Evolutionary conservation across 305 asterid genomes (phyloP).

Genomic region (Fraxinus platypoda): DNA sequence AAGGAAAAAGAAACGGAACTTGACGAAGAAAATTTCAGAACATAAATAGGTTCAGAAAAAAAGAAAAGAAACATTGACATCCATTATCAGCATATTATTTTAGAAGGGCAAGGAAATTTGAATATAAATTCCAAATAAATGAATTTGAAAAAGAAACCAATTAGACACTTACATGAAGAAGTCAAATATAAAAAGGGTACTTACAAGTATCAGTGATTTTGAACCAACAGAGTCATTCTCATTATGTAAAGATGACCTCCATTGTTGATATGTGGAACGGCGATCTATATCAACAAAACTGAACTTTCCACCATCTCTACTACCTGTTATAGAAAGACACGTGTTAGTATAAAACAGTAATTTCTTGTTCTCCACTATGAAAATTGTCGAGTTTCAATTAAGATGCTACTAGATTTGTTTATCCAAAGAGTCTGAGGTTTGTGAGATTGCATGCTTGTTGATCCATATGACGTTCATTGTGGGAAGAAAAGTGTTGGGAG

Average conservation of each 20-base stretch:
- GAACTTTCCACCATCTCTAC: slow-evolving; percentile 20
- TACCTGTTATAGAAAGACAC: slow-evolving; percentile 22
- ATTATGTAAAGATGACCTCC: slow-evolving; percentile 4
- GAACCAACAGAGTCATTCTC: slow-evolving; percentile 8
- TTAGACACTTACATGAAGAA: neutral
- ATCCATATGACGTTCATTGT: neutral
- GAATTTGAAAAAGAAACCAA: neutral
- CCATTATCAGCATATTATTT: neutral
- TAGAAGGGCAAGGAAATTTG: neutral
- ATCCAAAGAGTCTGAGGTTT: neutral
- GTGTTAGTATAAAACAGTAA: neutral
- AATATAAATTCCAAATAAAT: neutral
- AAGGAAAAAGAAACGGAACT: neutral
- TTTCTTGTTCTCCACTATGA: neutral
- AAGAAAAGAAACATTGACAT: neutral
- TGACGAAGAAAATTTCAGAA: neutral
- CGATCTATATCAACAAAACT: slow-evolving; percentile 31
- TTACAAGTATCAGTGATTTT: slow-evolving; percentile 39
- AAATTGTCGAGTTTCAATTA: neutral
- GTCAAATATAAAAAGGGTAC: slow-evolving; percentile 9
- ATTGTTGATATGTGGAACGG: slow-evolving; percentile 43
- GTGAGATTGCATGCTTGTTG: neutral
- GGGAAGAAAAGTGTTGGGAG: neutral
- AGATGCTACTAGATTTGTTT: neutral
- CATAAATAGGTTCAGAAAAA: neutral